A percentile compares a stretch with the other conserved stretches of the same genome.
These are phyloP conservation scores for Fusarium kyushuense DNA, from an alignment of 2,329 filamentous ascomycete genomes.

Conservation along the genomic window DNA sequence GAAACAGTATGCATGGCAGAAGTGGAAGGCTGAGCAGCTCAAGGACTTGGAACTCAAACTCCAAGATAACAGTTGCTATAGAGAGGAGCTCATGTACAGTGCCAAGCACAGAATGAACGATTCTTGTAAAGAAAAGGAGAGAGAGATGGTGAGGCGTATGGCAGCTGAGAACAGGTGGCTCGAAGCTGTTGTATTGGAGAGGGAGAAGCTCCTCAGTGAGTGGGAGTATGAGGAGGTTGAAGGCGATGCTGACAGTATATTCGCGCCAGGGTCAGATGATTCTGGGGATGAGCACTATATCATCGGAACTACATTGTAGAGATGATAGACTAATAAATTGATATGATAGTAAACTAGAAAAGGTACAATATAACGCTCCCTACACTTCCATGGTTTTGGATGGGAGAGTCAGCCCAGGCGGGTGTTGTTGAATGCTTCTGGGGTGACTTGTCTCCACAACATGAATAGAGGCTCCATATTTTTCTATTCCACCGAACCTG, in stretches of 20 bases:
- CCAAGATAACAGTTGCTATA: conserved; percentile 56
- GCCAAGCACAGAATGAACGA: conserved; percentile 50
- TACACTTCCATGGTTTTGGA: neutral
- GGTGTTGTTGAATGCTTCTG: neutral
- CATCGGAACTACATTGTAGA: conserved; percentile 1
- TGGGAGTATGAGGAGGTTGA: conserved; percentile 60
- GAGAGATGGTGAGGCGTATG: conserved; percentile 51
- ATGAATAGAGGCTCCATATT: conserved; percentile 6
- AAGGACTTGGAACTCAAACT: conserved; percentile 52
- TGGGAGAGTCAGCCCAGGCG: no score
- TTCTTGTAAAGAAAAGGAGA: conserved; percentile 47
- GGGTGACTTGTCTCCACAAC: conserved; percentile 27
- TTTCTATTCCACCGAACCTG: conserved; percentile 9
- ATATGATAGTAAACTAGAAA: neutral
- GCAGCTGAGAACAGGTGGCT: conserved; percentile 63
- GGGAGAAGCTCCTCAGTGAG: conserved; percentile 57
- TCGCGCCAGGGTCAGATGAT: conserved; percentile 39
- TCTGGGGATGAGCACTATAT: conserved; percentile 20
- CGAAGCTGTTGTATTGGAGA: conserved; percentile 58
- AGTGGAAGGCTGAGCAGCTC: conserved; percentile 57
- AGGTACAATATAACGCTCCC: neutral
- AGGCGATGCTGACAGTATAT: conserved; percentile 53
- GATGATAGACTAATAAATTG: neutral
- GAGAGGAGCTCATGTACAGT: conserved; percentile 59
- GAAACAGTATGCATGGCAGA: conserved; percentile 56